phyloP scores from a whole-genome alignment of 176 grass and related monocot genomes.

The Eragrostis nindensis region DNA sequence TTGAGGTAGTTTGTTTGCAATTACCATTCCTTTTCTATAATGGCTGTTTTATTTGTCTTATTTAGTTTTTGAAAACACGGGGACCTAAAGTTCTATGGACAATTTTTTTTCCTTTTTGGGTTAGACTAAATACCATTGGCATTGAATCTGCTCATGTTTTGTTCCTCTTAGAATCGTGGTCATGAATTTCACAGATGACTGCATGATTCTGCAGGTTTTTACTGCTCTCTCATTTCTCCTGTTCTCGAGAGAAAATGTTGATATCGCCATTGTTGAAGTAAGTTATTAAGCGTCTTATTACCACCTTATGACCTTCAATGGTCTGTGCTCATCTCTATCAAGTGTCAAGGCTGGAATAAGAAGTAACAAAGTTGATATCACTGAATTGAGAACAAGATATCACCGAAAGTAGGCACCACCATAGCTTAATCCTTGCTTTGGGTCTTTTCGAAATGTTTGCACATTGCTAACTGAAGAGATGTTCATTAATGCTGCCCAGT shows the following conservation, averaged over 20 bases:
- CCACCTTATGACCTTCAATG: constrained; percentile 3
- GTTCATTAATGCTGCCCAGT: neutral
- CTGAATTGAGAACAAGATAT: neutral
- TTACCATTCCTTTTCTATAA: neutral
- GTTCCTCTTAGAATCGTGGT: neutral
- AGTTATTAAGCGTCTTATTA: constrained; percentile 30
- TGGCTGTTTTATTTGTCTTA: neutral
- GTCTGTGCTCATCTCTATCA: neutral
- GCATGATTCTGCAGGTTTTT: constrained; percentile 66
- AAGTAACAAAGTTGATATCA: neutral
- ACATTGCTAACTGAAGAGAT: too few species aligned
- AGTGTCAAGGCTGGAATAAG: constrained; percentile 7
- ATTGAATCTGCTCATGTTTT: constrained; percentile 10
- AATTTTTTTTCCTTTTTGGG: neutral
- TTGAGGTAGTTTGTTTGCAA: constrained; percentile 59
- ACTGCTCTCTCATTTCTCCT: constrained; percentile 78
- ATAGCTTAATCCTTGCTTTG: too few species aligned
- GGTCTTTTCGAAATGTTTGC: too few species aligned
- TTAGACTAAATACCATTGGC: neutral
- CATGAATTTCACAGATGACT: constrained; percentile 6
- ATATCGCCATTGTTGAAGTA: constrained; percentile 87
- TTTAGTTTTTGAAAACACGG: neutral
- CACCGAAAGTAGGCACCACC: too few species aligned
- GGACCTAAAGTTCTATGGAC: neutral
- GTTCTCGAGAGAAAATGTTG: constrained; percentile 75